These are phyloP conservation scores for Colletotrichum endophyticum DNA, from an alignment of 2,329 filamentous ascomycete genomes.

Conservation along the genomic window DNA sequence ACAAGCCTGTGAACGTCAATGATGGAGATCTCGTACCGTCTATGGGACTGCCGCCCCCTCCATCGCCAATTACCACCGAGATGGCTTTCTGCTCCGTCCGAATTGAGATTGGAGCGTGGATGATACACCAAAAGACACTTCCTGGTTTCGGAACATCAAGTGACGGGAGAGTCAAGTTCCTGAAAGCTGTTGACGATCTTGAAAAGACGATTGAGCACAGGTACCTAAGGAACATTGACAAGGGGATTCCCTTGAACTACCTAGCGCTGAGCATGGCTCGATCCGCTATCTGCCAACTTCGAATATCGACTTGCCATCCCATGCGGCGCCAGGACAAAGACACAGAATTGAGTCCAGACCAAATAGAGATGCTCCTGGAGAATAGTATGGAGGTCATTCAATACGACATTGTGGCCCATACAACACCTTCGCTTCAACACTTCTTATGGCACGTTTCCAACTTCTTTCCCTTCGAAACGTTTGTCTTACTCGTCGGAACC, in stretches of 20 bases:
- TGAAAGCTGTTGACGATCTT: background rate
- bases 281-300: background rate
- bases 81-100: constrained; percentile 12
- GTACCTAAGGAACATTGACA: background rate
- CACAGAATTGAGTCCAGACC: constrained; percentile 43
- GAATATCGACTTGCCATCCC: background rate
- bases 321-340: background rate
- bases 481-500: constrained; percentile 58
- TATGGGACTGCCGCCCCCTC: constrained; percentile 37
- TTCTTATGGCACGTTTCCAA: constrained; percentile 60
- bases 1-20: constrained; percentile 60
- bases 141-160: background rate
- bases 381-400: constrained; percentile 54
- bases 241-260: background rate
- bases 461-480: constrained; percentile 61
- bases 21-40: constrained; percentile 61
- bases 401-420: constrained; percentile 49
- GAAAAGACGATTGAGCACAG: background rate
- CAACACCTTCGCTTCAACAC: constrained; percentile 42
- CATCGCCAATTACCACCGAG: constrained; percentile 18
- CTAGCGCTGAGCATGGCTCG: background rate
- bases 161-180: background rate
- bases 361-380: constrained; percentile 60
- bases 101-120: constrained; percentile 5
- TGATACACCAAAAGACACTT: background rate